Conservation (phyloP, 1,139 yeast genomes). For the Kodamaea suecica region DNA sequence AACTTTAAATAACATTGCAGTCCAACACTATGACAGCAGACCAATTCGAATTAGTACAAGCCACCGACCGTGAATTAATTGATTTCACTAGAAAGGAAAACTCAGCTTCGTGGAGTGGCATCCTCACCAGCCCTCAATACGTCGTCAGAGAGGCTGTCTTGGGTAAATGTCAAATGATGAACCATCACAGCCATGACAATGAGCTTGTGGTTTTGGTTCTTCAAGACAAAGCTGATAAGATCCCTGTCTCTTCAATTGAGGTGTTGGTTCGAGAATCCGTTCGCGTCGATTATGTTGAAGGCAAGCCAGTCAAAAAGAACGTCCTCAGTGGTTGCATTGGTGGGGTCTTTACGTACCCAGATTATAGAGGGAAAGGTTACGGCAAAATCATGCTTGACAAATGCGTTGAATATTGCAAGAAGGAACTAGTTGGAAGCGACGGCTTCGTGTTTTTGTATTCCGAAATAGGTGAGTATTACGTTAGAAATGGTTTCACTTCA, state of each 20-base stretch:
- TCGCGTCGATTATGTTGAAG: constrained; percentile 20
- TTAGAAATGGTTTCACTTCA: constrained; percentile 55
- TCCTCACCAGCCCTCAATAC: constrained; percentile 45
- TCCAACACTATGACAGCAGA: constrained; percentile 4
- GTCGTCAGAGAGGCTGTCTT: constrained; percentile 47
- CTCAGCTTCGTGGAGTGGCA: constrained; percentile 53
- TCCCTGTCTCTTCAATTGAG: constrained; percentile 36
- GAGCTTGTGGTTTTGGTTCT: constrained; percentile 32
- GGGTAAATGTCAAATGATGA: constrained; percentile 33
- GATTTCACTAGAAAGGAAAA: constrained; percentile 49
- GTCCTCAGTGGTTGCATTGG: constrained; percentile 22
- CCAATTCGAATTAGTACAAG: constrained; percentile 12
- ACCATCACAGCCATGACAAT: constrained; percentile 18
- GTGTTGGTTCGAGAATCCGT: constrained; percentile 33
- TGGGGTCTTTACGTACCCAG: constrained; percentile 48
- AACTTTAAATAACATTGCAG: no score
- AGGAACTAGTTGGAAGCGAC: constrained; percentile 28
- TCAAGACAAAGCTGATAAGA: constrained; percentile 19
- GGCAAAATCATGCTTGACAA: constrained; percentile 59
- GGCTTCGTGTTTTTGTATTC: constrained; percentile 59
- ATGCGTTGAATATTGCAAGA: constrained; percentile 28
- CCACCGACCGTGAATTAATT: constrained; percentile 29
- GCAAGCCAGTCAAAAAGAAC: constrained; percentile 18
- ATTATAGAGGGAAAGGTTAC: constrained; percentile 61
- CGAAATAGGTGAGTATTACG: constrained; percentile 69